Evolutionary conservation across 2,329 filamentous ascomycete genomes (phyloP).

Genomic region (Berkeleyomyces basicola): DNA sequence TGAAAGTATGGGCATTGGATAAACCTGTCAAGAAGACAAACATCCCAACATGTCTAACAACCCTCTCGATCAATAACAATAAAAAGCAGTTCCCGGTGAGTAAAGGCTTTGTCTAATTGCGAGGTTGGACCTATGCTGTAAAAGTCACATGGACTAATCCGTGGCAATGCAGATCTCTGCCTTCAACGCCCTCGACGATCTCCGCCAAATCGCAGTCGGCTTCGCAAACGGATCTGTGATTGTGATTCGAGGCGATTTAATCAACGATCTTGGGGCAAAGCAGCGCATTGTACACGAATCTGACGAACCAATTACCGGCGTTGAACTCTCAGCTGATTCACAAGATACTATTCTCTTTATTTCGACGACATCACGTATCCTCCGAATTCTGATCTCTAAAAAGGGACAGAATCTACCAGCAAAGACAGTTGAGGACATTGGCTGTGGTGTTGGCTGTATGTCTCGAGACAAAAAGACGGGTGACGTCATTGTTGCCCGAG

Average conservation of each 20-base stretch:
- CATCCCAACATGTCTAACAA: constrained; percentile 73
- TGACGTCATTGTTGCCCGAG: constrained; percentile 78
- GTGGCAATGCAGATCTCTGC: constrained; percentile 51
- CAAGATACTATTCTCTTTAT: constrained; percentile 69
- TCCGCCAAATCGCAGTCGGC: constrained; percentile 84
- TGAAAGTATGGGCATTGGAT: constrained; percentile 97
- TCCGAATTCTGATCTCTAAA: constrained; percentile 74
- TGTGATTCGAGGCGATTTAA: constrained; percentile 80
- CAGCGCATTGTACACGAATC: constrained; percentile 93
- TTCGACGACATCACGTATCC: constrained; percentile 72
- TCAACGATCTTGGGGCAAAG: constrained; percentile 86
- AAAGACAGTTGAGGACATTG: constrained; percentile 72
- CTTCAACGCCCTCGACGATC: constrained; percentile 70
- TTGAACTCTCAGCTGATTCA: constrained; percentile 43
- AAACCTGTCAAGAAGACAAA: constrained; percentile 90
- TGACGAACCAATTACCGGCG: constrained; percentile 85
- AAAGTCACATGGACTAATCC: neutral
- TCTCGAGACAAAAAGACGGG: constrained; percentile 62
- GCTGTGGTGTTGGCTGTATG: constrained; percentile 92
- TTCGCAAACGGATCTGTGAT: constrained; percentile 93
- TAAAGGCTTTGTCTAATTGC: neutral
- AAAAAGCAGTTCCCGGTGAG: constrained; percentile 79
- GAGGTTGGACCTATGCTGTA: neutral
- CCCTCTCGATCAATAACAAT: constrained; percentile 71
- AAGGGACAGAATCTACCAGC: constrained; percentile 80